Conservation (phyloP, 495 filamentous ascomycete species). For the Filosporella fistucella region DNA sequence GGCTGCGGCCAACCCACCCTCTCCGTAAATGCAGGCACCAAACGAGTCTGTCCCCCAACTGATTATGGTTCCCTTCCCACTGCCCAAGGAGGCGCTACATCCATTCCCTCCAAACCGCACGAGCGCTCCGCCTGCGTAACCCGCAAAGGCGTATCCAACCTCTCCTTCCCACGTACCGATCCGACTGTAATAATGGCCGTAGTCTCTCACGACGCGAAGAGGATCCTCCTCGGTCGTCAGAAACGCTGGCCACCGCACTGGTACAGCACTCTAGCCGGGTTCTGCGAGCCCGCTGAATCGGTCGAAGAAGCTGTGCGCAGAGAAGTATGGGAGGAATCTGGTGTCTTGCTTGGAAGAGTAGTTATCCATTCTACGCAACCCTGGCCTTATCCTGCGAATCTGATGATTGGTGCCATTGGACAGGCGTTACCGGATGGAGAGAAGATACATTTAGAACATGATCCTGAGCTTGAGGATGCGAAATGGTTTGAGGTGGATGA, state of each 20-base stretch:
- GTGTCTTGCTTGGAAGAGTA: conserved; percentile 79
- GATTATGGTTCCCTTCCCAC: conserved; percentile 76
- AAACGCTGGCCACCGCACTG: conserved; percentile 78
- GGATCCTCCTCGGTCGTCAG: conserved; percentile 78
- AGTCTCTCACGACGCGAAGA: conserved; percentile 66
- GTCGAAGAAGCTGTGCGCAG: conserved; percentile 93
- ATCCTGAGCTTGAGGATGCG: conserved; percentile 87
- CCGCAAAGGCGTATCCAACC: conserved; percentile 69
- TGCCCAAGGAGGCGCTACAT: conserved; percentile 48
- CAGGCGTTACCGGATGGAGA: conserved; percentile 81
- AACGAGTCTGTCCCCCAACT: conserved; percentile 80
- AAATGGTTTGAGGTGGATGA: conserved; percentile 77
- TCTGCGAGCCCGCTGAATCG: conserved; percentile 90
- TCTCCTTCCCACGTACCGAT: conserved; percentile 90
- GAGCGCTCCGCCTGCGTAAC: conserved; percentile 69
- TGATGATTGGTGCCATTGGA: conserved; percentile 94
- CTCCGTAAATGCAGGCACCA: conserved; percentile 83
- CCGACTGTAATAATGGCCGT: conserved; percentile 95
- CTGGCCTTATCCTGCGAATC: conserved; percentile 74
- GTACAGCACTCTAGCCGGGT: conserved; percentile 90
- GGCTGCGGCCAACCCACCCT: conserved; percentile 81
- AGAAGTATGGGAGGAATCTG: conserved; percentile 95
- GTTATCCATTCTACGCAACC: conserved; percentile 92
- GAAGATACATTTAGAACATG: conserved; percentile 75
- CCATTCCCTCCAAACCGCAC: conserved; percentile 28